These are phyloP conservation scores for Dalechampia spathulata DNA, from an alignment of 441 rosid species.

Conservation along the genomic window DNA sequence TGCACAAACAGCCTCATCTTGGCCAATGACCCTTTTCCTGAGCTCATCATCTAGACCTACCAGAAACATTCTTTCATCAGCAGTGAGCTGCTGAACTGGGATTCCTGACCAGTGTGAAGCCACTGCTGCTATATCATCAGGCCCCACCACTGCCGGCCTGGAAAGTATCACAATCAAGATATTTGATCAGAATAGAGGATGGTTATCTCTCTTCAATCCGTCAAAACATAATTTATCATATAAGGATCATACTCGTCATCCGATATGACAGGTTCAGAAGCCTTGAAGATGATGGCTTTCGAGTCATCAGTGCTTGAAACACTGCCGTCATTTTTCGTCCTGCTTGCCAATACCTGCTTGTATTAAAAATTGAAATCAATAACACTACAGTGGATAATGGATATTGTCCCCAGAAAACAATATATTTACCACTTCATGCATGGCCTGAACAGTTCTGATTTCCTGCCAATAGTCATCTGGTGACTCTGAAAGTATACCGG, in stretches of 20 bases:
- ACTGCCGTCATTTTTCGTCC: conserved; percentile 36
- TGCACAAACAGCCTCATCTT: conserved; percentile 45
- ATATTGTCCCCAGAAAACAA: conserved; percentile 6
- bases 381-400: conserved; percentile 13
- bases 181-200: conserved; percentile 4
- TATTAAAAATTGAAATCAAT: conserved; percentile 17
- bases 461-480: conserved; percentile 98
- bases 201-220: conserved; percentile 2
- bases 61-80: conserved; percentile 36
- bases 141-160: conserved; percentile 71
- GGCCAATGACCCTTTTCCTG: conserved; percentile 43
- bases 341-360: conserved; percentile 56
- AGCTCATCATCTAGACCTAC: conserved; percentile 37
- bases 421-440: conserved; percentile 86
- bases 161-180: conserved; percentile 19
- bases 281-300: conserved; percentile 43
- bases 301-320: conserved; percentile 35
- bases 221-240: conserved; percentile 8
- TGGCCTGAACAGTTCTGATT: conserved; percentile 86
- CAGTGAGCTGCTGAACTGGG: conserved; percentile 43
- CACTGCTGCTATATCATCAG: conserved; percentile 43
- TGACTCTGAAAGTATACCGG: conserved; percentile 63
- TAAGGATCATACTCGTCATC: conserved; percentile 53
- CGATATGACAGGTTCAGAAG: conserved; percentile 42
- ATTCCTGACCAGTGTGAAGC: conserved; percentile 53